Percentiles rank a stretch among this genome's conserved stretches.
phyloP scores from a whole-genome alignment of 2,329 filamentous ascomycete species.

The Lecanicillium sp. region DNA sequence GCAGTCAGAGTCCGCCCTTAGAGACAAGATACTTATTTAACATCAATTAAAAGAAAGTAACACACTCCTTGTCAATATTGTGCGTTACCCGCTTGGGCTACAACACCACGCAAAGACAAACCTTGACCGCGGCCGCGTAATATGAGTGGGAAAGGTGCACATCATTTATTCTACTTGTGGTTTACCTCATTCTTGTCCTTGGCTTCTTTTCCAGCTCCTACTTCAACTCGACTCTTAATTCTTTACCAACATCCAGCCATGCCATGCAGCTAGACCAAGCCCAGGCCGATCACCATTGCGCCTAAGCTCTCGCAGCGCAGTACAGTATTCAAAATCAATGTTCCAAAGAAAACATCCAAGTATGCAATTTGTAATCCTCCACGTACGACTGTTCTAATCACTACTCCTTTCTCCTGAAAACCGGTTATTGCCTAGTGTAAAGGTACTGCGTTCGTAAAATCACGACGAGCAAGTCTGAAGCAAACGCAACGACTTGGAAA shows the following conservation, averaged over 20 bases:
- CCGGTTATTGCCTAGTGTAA: slow-evolving; percentile 20
- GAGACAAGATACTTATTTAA: too few species aligned
- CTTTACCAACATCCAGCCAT: slow-evolving; percentile 58
- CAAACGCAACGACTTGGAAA: slow-evolving; percentile 32
- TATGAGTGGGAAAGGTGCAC: too few species aligned
- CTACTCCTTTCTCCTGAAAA: slow-evolving; percentile 19
- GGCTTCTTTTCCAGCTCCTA: too few species aligned
- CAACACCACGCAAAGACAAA: too few species aligned
- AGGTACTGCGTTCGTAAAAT: slow-evolving; percentile 26
- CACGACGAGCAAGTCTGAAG: slow-evolving; percentile 22
- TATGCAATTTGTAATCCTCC: slow-evolving; percentile 25
- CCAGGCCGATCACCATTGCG: slow-evolving; percentile 39
- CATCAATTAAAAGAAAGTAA: too few species aligned
- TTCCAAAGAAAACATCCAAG: slow-evolving; percentile 47
- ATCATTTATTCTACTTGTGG: too few species aligned
- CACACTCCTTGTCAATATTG: too few species aligned
- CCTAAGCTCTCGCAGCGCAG: slow-evolving; percentile 35
- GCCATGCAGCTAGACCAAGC: slow-evolving; percentile 53
- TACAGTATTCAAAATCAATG: slow-evolving; percentile 46
- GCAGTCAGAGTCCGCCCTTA: too few species aligned
- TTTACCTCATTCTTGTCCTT: too few species aligned
- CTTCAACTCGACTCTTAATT: too few species aligned
- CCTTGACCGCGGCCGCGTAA: too few species aligned
- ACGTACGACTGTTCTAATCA: slow-evolving; percentile 17
- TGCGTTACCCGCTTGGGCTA: too few species aligned